phyloP scores from a whole-genome alignment of 176 grass and related monocot genomes.

The Thalia dealbata region DNA sequence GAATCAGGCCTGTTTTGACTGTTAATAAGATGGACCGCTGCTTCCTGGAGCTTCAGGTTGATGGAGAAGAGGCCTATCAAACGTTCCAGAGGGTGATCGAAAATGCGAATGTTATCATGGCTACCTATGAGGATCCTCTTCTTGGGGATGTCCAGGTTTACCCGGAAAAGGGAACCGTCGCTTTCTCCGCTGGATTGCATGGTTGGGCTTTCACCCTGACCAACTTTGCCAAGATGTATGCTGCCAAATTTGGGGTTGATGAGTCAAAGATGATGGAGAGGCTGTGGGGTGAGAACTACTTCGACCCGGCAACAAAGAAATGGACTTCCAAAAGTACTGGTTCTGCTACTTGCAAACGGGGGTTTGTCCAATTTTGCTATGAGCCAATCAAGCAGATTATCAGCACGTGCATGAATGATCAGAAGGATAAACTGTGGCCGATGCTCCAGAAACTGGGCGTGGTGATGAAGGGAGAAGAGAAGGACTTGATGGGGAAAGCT shows the following conservation, averaged over 20 bases:
- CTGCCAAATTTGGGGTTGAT: constrained; percentile 76
- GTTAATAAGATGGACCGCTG: constrained; percentile 77
- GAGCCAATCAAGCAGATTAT: constrained; percentile 90
- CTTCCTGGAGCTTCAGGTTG: constrained; percentile 72
- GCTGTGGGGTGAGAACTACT: constrained; percentile 80
- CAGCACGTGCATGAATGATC: constrained; percentile 61
- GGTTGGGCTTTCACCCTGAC: constrained; percentile 70
- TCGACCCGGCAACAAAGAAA: constrained; percentile 74
- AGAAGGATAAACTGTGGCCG: constrained; percentile 83
- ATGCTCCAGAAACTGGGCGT: constrained; percentile 78
- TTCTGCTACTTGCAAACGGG: constrained; percentile 57
- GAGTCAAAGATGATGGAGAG: constrained; percentile 85
- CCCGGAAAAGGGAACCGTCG: constrained; percentile 70
- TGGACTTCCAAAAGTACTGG: constrained; percentile 63
- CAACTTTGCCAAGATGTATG: constrained; percentile 82
- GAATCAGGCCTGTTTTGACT: constrained; percentile 71
- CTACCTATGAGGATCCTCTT: constrained; percentile 53
- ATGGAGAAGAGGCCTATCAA: constrained; percentile 66
- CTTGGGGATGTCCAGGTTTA: constrained; percentile 78
- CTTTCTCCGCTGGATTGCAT: constrained; percentile 64
- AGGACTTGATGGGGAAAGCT: constrained; percentile 58
- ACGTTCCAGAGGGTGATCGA: constrained; percentile 54
- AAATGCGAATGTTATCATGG: constrained; percentile 78
- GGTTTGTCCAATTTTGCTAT: constrained; percentile 80
- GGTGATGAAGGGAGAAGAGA: constrained; percentile 61